Percentiles rank a stretch among this genome's conserved stretches.
Conservation (phyloP, 768 basidiomycete species). For the Agaricus sinodeliciosus region DNA sequence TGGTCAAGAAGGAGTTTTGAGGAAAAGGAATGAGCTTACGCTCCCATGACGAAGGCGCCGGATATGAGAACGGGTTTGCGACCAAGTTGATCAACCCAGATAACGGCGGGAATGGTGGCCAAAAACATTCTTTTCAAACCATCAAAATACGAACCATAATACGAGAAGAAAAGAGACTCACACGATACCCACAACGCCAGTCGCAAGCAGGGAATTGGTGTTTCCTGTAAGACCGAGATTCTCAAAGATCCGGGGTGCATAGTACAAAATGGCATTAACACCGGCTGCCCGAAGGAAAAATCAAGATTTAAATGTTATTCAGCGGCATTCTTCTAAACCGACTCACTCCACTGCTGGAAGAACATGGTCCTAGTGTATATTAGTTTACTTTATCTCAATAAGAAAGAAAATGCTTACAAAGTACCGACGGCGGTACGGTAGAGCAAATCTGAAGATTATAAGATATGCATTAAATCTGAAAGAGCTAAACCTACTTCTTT, state of each 20-base stretch:
- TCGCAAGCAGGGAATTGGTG: constrained; percentile 43
- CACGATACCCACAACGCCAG: constrained; percentile 76
- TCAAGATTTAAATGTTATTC: not conserved
- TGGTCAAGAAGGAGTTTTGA: not conserved
- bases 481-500: constrained; percentile 29
- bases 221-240: constrained; percentile 55
- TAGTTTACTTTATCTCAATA: not conserved
- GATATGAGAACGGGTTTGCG: constrained; percentile 68
- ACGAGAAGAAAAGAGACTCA: constrained; percentile 25
- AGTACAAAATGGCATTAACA: constrained; percentile 71
- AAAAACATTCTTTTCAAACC: constrained; percentile 51
- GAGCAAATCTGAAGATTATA: constrained; percentile 38
- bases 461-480: not conserved
- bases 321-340: too few relatives aligned
- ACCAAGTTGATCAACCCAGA: constrained; percentile 75
- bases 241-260: constrained; percentile 66
- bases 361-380: constrained; percentile 49
- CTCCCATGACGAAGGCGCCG: constrained; percentile 71
- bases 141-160: not conserved
- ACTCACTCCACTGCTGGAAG: constrained; percentile 74
- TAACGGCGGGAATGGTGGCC: constrained; percentile 73
- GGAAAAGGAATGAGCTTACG: constrained; percentile 24
- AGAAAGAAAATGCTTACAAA: constrained; percentile 27
- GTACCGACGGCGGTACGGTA: constrained; percentile 59
- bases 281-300: constrained; percentile 30